These are phyloP conservation scores for Myriosclerotinia scirpicola DNA, from an alignment of 2,329 filamentous ascomycete genomes.

Conservation along the genomic window DNA sequence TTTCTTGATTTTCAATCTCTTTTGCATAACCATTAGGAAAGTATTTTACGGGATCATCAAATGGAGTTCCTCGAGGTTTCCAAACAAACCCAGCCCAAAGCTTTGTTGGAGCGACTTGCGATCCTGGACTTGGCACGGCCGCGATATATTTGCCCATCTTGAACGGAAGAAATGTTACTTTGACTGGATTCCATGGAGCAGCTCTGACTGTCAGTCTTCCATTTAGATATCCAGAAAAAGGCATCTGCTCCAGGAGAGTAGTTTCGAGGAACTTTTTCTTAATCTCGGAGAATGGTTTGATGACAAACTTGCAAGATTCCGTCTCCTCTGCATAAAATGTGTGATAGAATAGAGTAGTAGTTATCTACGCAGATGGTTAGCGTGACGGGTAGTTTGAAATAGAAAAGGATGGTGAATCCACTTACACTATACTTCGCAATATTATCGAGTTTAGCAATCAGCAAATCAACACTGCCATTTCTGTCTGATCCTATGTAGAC, in stretches of 20 bases:
- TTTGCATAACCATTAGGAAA: slow-evolving; percentile 12
- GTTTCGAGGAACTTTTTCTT: slow-evolving; percentile 33
- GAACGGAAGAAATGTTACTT: slow-evolving; percentile 19
- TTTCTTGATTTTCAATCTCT: slow-evolving; percentile 15
- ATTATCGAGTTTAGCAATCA: slow-evolving; percentile 34
- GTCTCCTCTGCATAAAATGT: slow-evolving; percentile 35
- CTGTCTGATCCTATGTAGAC: slow-evolving; percentile 31
- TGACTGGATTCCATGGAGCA: slow-evolving; percentile 22
- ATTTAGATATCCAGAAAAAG: slow-evolving; percentile 25
- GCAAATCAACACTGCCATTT: slow-evolving; percentile 25
- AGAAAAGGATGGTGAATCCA: background rate
- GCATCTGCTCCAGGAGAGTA: slow-evolving; percentile 33
- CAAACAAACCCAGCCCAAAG: slow-evolving; percentile 28
- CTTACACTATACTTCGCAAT: slow-evolving; percentile 35
- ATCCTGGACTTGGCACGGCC: slow-evolving; percentile 9
- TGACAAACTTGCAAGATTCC: slow-evolving; percentile 28
- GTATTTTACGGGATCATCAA: slow-evolving; percentile 26
- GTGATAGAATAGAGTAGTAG: slow-evolving; percentile 25
- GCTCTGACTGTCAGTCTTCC: slow-evolving; percentile 30
- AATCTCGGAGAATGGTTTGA: slow-evolving; percentile 31
- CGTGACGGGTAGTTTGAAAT: background rate
- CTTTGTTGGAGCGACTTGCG: background rate
- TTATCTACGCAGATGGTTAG: slow-evolving; percentile 12
- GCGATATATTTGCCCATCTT: slow-evolving; percentile 23
- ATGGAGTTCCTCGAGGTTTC: slow-evolving; percentile 22